Percentiles rank a stretch among this genome's conserved stretches.
Evolutionary conservation across 2,329 filamentous ascomycete species (phyloP).

Genomic region (Xylariaceae sp.): DNA sequence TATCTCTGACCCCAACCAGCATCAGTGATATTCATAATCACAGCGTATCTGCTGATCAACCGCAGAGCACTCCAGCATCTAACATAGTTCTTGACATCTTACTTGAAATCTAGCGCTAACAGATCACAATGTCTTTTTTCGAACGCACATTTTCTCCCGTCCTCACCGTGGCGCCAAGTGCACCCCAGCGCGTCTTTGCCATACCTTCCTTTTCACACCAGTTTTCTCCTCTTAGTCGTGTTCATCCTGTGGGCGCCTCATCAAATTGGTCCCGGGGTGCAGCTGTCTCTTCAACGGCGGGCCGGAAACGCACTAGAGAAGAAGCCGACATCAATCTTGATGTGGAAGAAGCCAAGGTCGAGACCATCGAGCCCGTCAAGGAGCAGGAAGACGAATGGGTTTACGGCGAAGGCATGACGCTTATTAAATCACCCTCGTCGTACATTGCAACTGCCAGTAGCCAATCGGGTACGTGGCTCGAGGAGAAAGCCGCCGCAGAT

Average conservation of each 20-base stretch:
- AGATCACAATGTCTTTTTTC: conserved; percentile 37
- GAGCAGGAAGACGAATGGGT: conserved; percentile 62
- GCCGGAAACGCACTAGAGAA: conserved; percentile 72
- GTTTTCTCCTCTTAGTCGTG: conserved; percentile 30
- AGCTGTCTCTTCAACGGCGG: conserved; percentile 42
- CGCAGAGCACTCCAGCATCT: conserved; percentile 20
- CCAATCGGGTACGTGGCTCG: conserved; percentile 69
- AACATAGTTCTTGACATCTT: conserved; percentile 30
- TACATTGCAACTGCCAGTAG: conserved; percentile 59
- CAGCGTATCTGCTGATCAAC: conserved; percentile 10
- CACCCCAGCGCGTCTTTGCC: conserved; percentile 41
- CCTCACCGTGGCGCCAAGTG: conserved; percentile 42
- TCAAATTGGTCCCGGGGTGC: conserved; percentile 33
- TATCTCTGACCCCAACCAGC: conserved; percentile 9
- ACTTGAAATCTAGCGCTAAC: conserved; percentile 32
- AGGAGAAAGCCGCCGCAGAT: conserved; percentile 57
- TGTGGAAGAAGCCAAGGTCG: conserved; percentile 40
- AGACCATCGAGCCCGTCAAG: conserved; percentile 39
- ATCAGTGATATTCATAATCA: conserved; percentile 17
- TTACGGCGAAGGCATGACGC: conserved; percentile 68
- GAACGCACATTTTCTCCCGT: conserved; percentile 37
- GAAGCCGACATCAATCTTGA: conserved; percentile 67
- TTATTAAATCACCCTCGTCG: conserved; percentile 60
- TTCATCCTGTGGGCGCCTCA: conserved; percentile 35
- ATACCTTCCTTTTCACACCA: conserved; percentile 40